phyloP scores from a whole-genome alignment of 108 stramenopile genomes.

The Pseudonitzschia delicatissima region DNA sequence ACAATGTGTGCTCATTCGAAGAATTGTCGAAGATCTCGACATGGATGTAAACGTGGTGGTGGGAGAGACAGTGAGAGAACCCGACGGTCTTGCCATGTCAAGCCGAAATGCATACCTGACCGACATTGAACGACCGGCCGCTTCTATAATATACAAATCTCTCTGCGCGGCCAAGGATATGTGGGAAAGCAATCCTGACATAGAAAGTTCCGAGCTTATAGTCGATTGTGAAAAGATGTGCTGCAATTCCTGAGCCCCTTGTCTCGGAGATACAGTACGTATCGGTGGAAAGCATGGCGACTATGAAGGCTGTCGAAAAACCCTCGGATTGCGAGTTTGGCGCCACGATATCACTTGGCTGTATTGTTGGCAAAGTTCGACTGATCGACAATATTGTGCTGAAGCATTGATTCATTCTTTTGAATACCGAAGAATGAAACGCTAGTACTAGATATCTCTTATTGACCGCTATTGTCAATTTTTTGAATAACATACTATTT shows the following conservation, averaged over 20 bases:
- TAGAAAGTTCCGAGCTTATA: constrained; percentile 26
- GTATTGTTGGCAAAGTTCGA: constrained; percentile 75
- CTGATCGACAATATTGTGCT: constrained; percentile 89
- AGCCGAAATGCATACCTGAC: constrained; percentile 95
- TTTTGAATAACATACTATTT: too few species aligned
- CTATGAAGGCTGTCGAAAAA: constrained; percentile 66
- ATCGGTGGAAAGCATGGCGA: constrained; percentile 68
- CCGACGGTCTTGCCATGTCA: constrained; percentile 94
- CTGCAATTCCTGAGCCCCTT: constrained; percentile 69
- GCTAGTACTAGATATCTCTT: too few species aligned
- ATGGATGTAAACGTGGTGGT: constrained; percentile 75
- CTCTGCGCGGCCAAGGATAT: constrained; percentile 62
- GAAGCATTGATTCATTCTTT: not conserved
- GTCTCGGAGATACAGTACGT: constrained; percentile 81
- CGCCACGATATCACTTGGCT: constrained; percentile 77
- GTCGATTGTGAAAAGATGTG: constrained; percentile 33
- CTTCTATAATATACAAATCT: constrained; percentile 78
- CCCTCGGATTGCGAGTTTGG: constrained; percentile 39
- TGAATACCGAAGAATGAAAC: too few species aligned
- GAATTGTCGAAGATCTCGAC: constrained; percentile 85
- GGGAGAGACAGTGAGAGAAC: constrained; percentile 80
- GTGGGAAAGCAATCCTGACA: constrained; percentile 15
- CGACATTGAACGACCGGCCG: constrained; percentile 67
- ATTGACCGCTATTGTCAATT: too few species aligned
- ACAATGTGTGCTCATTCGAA: constrained; percentile 87